Evolutionary conservation across 2,329 filamentous ascomycete species (phyloP).

Genomic region (Calonectria hawksworthii): DNA sequence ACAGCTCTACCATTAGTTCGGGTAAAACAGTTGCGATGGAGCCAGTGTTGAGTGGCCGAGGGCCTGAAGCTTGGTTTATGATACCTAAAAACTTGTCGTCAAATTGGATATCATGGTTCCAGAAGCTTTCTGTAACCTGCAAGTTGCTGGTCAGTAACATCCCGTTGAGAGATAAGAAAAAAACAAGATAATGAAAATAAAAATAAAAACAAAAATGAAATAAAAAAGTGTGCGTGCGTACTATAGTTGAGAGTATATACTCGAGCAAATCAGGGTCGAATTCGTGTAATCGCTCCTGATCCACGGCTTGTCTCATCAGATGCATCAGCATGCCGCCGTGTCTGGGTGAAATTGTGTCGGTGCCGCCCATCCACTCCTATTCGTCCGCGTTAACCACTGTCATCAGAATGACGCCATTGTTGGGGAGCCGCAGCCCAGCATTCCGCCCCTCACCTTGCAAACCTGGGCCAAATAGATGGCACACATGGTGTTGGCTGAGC

Average conservation of each 20-base stretch:
- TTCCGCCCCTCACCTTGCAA: not conserved
- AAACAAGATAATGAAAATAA: no score
- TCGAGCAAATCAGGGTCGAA: not conserved
- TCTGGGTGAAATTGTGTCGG: not conserved
- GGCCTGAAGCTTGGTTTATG: not conserved
- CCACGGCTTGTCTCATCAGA: not conserved
- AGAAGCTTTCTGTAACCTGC: conserved; percentile 4
- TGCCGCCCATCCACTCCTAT: conserved; percentile 8
- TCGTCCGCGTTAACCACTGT: not conserved
- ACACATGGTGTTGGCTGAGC: not conserved
- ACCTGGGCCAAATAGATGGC: conserved; percentile 10
- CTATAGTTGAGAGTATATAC: conserved; percentile 10
- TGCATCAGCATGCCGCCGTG: conserved; percentile 3
- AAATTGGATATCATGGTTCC: conserved; percentile 4
- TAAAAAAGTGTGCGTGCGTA: not conserved
- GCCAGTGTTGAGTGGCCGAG: not conserved
- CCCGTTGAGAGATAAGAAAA: not conserved
- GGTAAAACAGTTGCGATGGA: not conserved
- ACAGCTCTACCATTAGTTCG: not conserved
- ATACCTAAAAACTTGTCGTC: not conserved
- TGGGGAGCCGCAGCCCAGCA: not conserved
- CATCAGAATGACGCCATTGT: not conserved
- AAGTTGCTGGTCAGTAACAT: not conserved
- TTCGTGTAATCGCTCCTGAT: not conserved
- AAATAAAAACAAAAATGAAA: no score